Evolutionary conservation across 164 flowering plant species (phyloP).

Genomic region (Vitis cinerea): DNA sequence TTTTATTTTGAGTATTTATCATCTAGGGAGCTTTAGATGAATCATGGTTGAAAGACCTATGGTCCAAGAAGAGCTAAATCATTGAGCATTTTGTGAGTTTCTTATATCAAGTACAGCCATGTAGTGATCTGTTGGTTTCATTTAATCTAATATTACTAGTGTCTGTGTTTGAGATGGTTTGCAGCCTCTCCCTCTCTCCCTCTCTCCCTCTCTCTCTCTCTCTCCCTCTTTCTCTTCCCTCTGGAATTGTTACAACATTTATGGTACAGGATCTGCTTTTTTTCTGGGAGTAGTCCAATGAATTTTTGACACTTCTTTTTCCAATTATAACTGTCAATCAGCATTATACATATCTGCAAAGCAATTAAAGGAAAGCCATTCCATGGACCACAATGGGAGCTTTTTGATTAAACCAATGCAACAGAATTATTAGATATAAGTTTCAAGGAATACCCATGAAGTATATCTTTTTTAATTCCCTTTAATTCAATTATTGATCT

Average conservation of each 20-base stretch:
- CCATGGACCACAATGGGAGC: constrained; percentile 12
- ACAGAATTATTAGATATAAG: background rate
- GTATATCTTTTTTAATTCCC: no score
- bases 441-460: background rate
- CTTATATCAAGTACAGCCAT: background rate
- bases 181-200: background rate
- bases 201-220: background rate
- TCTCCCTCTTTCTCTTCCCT: background rate
- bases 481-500: no score
- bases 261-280: constrained; percentile 3
- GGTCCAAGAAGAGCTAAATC: constrained; percentile 2
- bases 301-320: constrained; percentile 7
- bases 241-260: background rate
- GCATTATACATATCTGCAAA: constrained; percentile 12
- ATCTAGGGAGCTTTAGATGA: background rate
- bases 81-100: constrained; percentile 9
- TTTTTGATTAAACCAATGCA: constrained; percentile 6
- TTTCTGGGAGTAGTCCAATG: constrained; percentile 9
- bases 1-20: background rate
- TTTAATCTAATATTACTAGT: background rate
- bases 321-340: constrained; percentile 1
- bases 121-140: constrained; percentile 7
- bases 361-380: constrained; percentile 4
- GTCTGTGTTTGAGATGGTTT: background rate
- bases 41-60: background rate